These are phyloP conservation scores for Ananas comosus DNA, from an alignment of 176 grass and related monocot genomes.

Conservation along the genomic window DNA sequence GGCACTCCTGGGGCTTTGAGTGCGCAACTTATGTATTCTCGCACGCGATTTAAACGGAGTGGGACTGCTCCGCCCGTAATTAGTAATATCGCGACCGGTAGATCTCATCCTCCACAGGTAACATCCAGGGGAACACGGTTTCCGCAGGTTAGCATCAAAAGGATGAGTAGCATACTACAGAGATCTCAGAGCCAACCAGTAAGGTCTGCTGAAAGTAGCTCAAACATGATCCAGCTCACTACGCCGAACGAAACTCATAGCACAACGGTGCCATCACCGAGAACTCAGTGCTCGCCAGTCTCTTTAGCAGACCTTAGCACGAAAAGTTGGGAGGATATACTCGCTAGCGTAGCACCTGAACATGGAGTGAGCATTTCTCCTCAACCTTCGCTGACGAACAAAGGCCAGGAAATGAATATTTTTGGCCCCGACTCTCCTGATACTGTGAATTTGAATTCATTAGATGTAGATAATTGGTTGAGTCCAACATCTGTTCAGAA, in stretches of 20 bases:
- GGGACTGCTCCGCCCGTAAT: not conserved
- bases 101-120: not conserved
- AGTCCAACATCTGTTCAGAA: not conserved
- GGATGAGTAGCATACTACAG: conserved; percentile 27
- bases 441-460: not conserved
- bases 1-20: conserved; percentile 2
- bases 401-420: not conserved
- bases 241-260: conserved; percentile 18
- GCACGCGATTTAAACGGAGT: conserved; percentile 9
- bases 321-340: conserved; percentile 81
- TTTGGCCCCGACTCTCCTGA: not conserved
- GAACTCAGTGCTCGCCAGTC: conserved; percentile 16
- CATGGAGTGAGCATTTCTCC: conserved; percentile 31
- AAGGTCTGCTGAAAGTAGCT: conserved; percentile 9
- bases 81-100: not conserved
- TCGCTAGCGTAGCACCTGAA: conserved; percentile 62
- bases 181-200: conserved; percentile 42
- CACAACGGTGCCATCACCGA: conserved; percentile 20
- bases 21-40: conserved; percentile 20
- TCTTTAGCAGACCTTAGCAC: conserved; percentile 37
- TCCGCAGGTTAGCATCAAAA: not conserved
- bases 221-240: conserved; percentile 17
- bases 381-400: not conserved
- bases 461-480: not conserved
- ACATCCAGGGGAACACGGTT: conserved; percentile 7